Conservation (phyloP, 1,284 basidiomycete species). For the Pyrrhoderma noxium region DNA sequence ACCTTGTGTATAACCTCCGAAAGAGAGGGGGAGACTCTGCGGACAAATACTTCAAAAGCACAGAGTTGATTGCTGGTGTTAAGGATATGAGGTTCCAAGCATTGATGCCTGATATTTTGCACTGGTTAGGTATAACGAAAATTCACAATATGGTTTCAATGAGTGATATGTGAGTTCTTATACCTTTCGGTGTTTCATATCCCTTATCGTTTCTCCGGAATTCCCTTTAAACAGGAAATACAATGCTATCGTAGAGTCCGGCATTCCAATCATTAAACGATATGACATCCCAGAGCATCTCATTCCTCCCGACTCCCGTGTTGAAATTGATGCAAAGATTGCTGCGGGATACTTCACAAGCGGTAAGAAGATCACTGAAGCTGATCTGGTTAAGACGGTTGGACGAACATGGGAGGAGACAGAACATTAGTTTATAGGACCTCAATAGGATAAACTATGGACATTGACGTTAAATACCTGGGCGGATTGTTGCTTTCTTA, state of each 20-base stretch:
- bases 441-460: too few relatives aligned
- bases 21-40: conserved; percentile 92
- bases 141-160: conserved; percentile 89
- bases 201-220: background rate
- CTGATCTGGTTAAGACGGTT: conserved; percentile 77
- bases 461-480: too few relatives aligned
- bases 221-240: conserved; percentile 73
- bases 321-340: conserved; percentile 95
- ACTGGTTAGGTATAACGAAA: conserved; percentile 89
- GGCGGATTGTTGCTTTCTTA: too few relatives aligned
- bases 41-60: conserved; percentile 90
- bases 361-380: conserved; percentile 69
- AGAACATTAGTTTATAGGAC: conserved; percentile 50
- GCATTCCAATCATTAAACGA: conserved; percentile 76
- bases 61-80: conserved; percentile 89
- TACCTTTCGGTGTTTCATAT: background rate
- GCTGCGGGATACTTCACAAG: conserved; percentile 86
- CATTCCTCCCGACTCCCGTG: conserved; percentile 85
- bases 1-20: conserved; percentile 83
- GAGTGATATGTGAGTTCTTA: conserved; percentile 68
- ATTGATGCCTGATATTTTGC: conserved; percentile 92
- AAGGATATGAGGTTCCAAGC: conserved; percentile 96
- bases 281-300: conserved; percentile 87
- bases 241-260: conserved; percentile 83
- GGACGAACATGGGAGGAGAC: conserved; percentile 86